These are phyloP conservation scores for Cryptococcus jaspeensis DNA, from an alignment of 1,284 basidiomycete species.

Conservation along the genomic window DNA sequence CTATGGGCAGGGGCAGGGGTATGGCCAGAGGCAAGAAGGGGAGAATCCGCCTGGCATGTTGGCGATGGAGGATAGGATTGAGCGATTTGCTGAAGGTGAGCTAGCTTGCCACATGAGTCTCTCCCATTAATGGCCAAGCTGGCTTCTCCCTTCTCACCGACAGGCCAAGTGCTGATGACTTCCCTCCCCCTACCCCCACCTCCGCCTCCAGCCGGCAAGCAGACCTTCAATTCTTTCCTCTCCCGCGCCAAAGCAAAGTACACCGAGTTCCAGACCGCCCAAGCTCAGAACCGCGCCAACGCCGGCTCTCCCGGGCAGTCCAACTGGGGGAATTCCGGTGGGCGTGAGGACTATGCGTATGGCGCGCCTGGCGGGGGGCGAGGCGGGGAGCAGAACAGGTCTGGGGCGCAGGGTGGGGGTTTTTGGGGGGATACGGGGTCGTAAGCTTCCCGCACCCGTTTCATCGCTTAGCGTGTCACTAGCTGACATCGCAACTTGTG, in stretches of 20 bases:
- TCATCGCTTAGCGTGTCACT: too few species aligned
- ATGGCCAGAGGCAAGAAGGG: constrained; percentile 11
- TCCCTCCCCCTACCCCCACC: not conserved
- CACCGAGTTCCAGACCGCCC: constrained; percentile 33
- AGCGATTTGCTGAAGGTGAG: constrained; percentile 45
- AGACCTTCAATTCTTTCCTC: constrained; percentile 45
- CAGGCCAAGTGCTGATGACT: not conserved
- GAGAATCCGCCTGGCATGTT: constrained; percentile 37
- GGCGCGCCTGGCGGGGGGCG: constrained; percentile 26
- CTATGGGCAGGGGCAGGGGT: not conserved
- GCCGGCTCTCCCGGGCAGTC: constrained; percentile 6
- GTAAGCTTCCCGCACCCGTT: constrained; percentile 17
- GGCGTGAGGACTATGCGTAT: not conserved
- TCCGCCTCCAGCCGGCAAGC: constrained; percentile 33
- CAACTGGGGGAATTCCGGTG: constrained; percentile 10
- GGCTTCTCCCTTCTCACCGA: constrained; percentile 4
- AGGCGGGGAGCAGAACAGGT: constrained; percentile 33
- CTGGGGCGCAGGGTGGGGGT: constrained; percentile 8
- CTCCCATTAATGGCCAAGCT: not conserved
- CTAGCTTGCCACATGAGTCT: not conserved
- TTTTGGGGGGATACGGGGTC: constrained; percentile 30
- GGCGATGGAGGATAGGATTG: constrained; percentile 45
- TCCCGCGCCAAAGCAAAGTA: constrained; percentile 42
- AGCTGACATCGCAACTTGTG: too few species aligned
- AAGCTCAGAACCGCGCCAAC: constrained; percentile 10